A percentile compares a stretch with the other conserved stretches of the same genome.
phyloP scores from a whole-genome alignment of 1,139 yeast genomes.

The Candida buenavistaensis region DNA sequence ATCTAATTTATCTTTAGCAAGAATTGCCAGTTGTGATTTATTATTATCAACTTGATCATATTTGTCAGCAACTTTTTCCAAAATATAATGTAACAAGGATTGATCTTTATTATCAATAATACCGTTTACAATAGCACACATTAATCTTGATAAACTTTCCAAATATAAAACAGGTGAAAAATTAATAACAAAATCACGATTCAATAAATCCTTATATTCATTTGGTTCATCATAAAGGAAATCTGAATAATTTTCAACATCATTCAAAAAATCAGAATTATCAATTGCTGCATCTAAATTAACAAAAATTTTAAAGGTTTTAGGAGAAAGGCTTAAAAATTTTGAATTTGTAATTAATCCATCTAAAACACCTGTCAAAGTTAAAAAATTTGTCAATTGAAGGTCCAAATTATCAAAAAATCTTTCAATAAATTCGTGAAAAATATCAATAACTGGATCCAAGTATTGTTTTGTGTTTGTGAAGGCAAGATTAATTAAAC shows the following conservation, averaged over 20 bases:
- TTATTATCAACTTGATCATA: slow-evolving; percentile 17
- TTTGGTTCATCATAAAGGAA: slow-evolving; percentile 22
- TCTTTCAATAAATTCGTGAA: slow-evolving; percentile 27
- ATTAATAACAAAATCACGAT: slow-evolving; percentile 30
- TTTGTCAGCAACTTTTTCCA: slow-evolving; percentile 25
- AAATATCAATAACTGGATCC: slow-evolving; percentile 29
- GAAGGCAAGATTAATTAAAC: slow-evolving; percentile 38
- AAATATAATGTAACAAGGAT: slow-evolving; percentile 32
- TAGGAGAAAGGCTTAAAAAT: slow-evolving; percentile 29
- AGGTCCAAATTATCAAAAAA: slow-evolving; percentile 23
- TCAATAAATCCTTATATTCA: slow-evolving; percentile 26
- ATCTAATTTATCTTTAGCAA: slow-evolving; percentile 18
- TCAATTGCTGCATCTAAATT: slow-evolving; percentile 41
- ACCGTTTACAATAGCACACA: slow-evolving; percentile 33
- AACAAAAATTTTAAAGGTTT: slow-evolving; percentile 33
- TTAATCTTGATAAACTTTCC: slow-evolving; percentile 43
- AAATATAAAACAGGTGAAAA: slow-evolving; percentile 46
- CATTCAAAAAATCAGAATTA: slow-evolving; percentile 41
- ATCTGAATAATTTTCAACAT: slow-evolving; percentile 37
- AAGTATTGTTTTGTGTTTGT: slow-evolving; percentile 27
- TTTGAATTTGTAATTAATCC: slow-evolving; percentile 39
- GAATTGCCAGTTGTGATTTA: slow-evolving; percentile 7
- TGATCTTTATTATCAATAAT: slow-evolving; percentile 25
- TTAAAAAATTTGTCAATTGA: slow-evolving; percentile 40
- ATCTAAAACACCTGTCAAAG: slow-evolving; percentile 47